Base-by-base conservation (phyloP, 225 moss, liverwort and hornwort genomes). In the Bryoerythrophyllum caledonicum region DNA sequence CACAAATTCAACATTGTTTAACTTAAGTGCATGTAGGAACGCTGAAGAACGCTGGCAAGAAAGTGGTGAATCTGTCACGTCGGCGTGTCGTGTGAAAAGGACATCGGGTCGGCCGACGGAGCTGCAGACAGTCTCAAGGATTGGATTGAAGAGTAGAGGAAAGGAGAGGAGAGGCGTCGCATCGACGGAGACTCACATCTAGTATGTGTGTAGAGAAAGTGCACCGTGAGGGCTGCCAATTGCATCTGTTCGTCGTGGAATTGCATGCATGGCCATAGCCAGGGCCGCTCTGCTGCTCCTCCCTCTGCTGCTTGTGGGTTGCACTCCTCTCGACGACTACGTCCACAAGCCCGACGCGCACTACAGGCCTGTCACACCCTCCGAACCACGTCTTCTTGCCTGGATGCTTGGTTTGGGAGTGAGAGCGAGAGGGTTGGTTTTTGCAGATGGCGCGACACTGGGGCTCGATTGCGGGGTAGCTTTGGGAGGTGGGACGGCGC, bases 371-470 rank as follows among this genome's bases (percentile, higher is more conserved):
- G 43, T 6, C 59, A 34, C 4, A 15, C 54, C 27, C 48, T 19
- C 20, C 4, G 1, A 6, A n/a, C 30, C 10, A 7, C 8, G 8
- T 20, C 35, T 48, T 8, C 37, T 3, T 19, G 54, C 15, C 32
- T 48, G 48, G 48, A 19, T 19, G 5, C 5, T 2, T 32, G 21
- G 60, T 43, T 46, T n/a, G n/a, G n/a, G n/a, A n/a, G n/a, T n/a
- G n/a, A n/a, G 70, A 15, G 38, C 10, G 23, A 37, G 37, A 1
- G 21, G 7, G 68, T 44, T 16, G 35, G 38, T 11, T 23, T n/a
- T 52, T 60, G 51, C 84, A 97, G 93, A 67, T 99, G 97, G 97
- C 55, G 86, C 74, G 97, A 99, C 65, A 99, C 95, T 6, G 97
- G 95, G n/a, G 67, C 64, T 38, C 87, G 90, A 26, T 58, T 99